Base-by-base conservation (phyloP, 192 early-diverging fungal genomes). In the Hyaloraphidium curvatum region DNA sequence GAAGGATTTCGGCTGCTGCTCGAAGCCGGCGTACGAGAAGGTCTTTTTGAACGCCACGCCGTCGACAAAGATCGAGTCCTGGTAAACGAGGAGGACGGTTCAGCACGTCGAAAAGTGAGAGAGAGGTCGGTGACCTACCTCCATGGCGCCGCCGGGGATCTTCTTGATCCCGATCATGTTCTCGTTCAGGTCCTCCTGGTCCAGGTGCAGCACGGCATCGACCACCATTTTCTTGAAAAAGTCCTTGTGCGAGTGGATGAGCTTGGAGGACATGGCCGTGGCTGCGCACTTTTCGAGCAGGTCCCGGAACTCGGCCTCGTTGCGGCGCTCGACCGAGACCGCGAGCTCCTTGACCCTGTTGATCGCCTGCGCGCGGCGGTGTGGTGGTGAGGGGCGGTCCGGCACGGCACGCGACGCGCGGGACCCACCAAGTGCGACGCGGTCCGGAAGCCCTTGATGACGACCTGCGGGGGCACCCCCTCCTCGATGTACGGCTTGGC, bases 11-110 rank as follows among this genome's bases (percentile, higher is more conserved):
- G 94, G 94, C 68, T 98, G 91, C 70, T 98, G 94, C 70, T 98
- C 94, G 58, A 98, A 98, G 53, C 94, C 94, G 29, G 94, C 94
- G 66, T 98, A 95, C 21, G 89, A 85, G 65, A 98, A 98, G 13
- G 91, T 92, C 75, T 98, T 98, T 64, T 98, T 98, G 74, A 98
- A 98, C 13, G 94, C 94, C 51, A 98, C 94, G 60, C 94, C 94
- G 52, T 91, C 79, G 33, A 98, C 67, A 56, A 94, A 72, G 25
- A 91, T 51, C n/a, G 91, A 96, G 60, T 98, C 94, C 76, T 94
- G 86, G n/a, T n/a, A n/a, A n/a, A 27, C 25, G 23, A 5, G 27
- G 4, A 25, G 23, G 27, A 5, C 25, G 21, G 25, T 40, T 2
- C 25, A 2, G 3, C 23, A 43, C 23, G 3, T 5, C 23, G 5